A percentile compares a stretch with the other conserved stretches of the same genome.
These are phyloP conservation scores for Phytophthora niederhauseri DNA, from an alignment of 352 stramenopile genomes.

Conservation along the genomic window DNA sequence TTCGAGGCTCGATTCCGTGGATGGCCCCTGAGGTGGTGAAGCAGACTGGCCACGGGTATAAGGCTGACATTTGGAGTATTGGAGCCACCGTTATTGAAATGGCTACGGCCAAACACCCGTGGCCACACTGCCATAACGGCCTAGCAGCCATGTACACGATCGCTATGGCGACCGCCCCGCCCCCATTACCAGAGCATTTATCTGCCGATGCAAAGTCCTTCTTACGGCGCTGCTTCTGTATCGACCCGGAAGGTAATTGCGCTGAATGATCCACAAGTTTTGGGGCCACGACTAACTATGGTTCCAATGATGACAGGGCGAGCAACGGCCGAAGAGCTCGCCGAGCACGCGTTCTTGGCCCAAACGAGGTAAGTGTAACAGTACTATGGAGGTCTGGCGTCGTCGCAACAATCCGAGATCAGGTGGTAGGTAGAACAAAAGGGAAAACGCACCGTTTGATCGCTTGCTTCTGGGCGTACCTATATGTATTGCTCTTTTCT, in stretches of 20 bases:
- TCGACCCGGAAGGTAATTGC: constrained; percentile 64
- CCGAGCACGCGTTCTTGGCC: constrained; percentile 62
- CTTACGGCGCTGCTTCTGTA: constrained; percentile 70
- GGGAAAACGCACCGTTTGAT: no score
- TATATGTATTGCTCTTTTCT: constrained; percentile 25
- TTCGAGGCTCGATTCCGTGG: constrained; percentile 85
- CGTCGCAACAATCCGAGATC: not conserved
- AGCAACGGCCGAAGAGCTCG: constrained; percentile 67
- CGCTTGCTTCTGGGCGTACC: no score
- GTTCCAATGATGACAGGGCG: constrained; percentile 43
- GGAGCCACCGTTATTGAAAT: constrained; percentile 83
- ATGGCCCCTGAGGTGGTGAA: constrained; percentile 86
- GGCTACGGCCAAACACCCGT: constrained; percentile 76
- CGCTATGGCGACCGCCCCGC: constrained; percentile 55
- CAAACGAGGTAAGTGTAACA: constrained; percentile 35
- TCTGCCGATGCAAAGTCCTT: constrained; percentile 61
- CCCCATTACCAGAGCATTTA: constrained; percentile 57
- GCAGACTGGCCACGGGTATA: constrained; percentile 76
- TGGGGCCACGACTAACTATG: not conserved
- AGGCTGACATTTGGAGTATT: constrained; percentile 86
- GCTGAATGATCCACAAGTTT: not conserved
- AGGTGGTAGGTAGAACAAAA: no score
- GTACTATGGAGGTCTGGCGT: constrained; percentile 10
- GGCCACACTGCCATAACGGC: constrained; percentile 63
- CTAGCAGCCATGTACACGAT: constrained; percentile 76